Conservation (phyloP, 768 basidiomycete genomes). For the Pisolithus marmoratus region DNA sequence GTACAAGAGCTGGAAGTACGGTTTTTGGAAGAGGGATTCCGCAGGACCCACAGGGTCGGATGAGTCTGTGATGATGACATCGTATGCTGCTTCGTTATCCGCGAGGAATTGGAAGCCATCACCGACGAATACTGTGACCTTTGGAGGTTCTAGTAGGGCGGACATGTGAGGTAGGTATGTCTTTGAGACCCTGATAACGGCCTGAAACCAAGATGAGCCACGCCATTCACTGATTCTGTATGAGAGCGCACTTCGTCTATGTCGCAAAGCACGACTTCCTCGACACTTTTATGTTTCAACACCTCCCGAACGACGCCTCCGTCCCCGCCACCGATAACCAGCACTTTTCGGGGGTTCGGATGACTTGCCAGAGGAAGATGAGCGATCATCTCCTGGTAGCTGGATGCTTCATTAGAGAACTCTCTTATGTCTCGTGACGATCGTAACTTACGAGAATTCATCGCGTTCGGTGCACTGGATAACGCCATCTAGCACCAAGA, state of each 20-base stretch:
- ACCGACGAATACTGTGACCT: constrained; percentile 81
- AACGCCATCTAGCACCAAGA: constrained; percentile 90
- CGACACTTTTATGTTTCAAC: constrained; percentile 86
- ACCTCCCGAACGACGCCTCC: constrained; percentile 98
- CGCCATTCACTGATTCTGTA: not conserved
- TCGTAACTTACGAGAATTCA: constrained; percentile 82
- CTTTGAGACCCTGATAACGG: constrained; percentile 92
- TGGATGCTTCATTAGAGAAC: constrained; percentile 24
- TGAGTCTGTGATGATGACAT: constrained; percentile 98
- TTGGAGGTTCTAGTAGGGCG: constrained; percentile 66
- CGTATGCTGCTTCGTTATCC: constrained; percentile 82
- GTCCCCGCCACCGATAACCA: constrained; percentile 98
- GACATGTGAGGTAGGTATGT: constrained; percentile 73
- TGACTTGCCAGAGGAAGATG: constrained; percentile 95
- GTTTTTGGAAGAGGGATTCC: constrained; percentile 89
- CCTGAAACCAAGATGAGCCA: constrained; percentile 22
- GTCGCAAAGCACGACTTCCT: constrained; percentile 92
- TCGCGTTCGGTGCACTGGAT: constrained; percentile 98
- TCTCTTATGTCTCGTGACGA: not conserved
- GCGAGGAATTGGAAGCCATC: constrained; percentile 97
- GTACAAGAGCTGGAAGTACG: constrained; percentile 93
- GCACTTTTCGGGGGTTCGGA: constrained; percentile 91
- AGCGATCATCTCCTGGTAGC: constrained; percentile 99
- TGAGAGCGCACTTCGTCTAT: constrained; percentile 75
- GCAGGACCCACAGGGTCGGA: constrained; percentile 98